Evolutionary conservation across 495 filamentous ascomycete species (phyloP).

Genomic region (Penicillium simplicissimum): DNA sequence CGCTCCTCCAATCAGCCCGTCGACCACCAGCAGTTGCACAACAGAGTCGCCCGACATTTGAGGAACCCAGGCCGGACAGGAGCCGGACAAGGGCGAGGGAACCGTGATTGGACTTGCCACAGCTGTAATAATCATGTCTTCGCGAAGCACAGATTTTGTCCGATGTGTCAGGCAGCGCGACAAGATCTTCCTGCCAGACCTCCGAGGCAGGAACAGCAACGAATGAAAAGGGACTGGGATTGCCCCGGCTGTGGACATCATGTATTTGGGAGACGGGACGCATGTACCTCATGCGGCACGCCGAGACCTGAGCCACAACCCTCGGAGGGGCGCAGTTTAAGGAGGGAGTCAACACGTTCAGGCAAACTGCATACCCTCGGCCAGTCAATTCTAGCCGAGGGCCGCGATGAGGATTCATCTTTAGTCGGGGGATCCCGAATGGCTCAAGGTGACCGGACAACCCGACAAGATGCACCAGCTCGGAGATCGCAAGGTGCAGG

Average conservation of each 20-base stretch:
- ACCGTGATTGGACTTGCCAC: slow-evolving; percentile 37
- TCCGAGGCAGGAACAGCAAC: neutral
- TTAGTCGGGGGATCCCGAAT: neutral
- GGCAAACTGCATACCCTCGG: slow-evolving; percentile 28
- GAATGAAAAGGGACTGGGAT: slow-evolving; percentile 9
- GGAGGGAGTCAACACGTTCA: slow-evolving; percentile 9
- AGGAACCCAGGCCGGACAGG: neutral
- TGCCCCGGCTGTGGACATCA: slow-evolving; percentile 8
- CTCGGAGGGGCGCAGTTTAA: neutral
- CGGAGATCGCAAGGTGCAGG: neutral
- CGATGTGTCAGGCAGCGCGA: slow-evolving; percentile 32
- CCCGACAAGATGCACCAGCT: slow-evolving; percentile 4
- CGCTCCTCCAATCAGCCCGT: neutral
- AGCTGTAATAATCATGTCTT: slow-evolving; percentile 29
- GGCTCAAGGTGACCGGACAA: neutral
- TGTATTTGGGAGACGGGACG: slow-evolving; percentile 3
- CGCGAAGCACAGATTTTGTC: slow-evolving; percentile 28
- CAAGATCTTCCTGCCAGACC: slow-evolving; percentile 17
- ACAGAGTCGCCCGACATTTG: neutral
- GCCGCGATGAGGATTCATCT: neutral
- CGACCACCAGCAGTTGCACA: neutral
- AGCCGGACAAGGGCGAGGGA: slow-evolving; percentile 4
- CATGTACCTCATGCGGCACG: slow-evolving; percentile 7
- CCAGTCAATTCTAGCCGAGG: slow-evolving; percentile 16
- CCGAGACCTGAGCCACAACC: neutral